Base-by-base conservation (phyloP, 352 stramenopile species). In the Phytophthora nicotianae region DNA sequence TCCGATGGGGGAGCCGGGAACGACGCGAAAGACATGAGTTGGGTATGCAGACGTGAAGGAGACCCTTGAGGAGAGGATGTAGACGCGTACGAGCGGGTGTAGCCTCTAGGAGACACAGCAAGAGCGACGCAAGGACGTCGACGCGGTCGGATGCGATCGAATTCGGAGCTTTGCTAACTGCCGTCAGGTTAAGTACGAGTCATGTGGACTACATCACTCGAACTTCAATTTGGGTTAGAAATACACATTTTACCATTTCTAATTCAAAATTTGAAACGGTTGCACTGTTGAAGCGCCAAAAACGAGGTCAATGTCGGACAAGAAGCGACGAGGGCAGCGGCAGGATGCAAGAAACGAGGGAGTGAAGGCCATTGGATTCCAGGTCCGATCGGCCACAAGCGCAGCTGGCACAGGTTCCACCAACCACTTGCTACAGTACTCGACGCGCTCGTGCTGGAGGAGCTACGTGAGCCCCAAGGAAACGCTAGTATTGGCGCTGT, bases 401-500 rank as follows among this genome's bases (percentile, higher is more conserved):
- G 67, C 74, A 0, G 72, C 81, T 0, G 58, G 63, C 13, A 65
- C 55, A 13, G 72, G 60, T 3, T 58, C 62, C 4, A 69, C 77
- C 27, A 67, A 64, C 23, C 68, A 86, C 41, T 54, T 92, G 41
- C 52, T 75, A n/a, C 21, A 70, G 14, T 90, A 92, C 66, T 83
- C 81, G 58, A 77, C 65, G 3, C 58, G 45, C 9, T 76, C 68
- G 43, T 89, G 66, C 43, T 92, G 83, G 83, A 70, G 87, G 56
- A 90, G 79, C 64, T 92, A 74, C 51, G 75, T 79, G 21, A 67
- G 75, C 4, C 48, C 58, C 0, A 83, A 70, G 24, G 80, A 89
- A 65, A 77, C 56, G 37, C 53, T 90, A 37, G 81, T 85, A 21
- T 26, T 90, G 33, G 71, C 70, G 26, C 54, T 92, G 72, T 86